These are phyloP conservation scores for Dillenia suffruticosa DNA, from an alignment of 164 flowering plant genomes.

Conservation along the genomic window DNA sequence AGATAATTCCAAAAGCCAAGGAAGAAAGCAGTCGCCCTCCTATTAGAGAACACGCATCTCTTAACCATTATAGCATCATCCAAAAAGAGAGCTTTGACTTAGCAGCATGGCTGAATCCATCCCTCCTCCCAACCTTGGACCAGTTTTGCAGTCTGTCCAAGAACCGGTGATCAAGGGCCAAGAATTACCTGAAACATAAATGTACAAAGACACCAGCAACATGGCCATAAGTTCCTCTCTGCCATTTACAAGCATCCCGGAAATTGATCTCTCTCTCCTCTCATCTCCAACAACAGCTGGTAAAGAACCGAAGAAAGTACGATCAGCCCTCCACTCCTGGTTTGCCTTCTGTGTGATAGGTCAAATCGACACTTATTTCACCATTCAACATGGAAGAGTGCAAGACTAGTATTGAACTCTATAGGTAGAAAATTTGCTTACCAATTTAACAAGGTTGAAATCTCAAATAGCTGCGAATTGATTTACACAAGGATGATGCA, in stretches of 20 bases:
- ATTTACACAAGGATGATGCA: no score
- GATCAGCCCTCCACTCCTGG: slow-evolving; percentile 39
- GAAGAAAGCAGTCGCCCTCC: no score
- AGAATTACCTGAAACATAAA: slow-evolving; percentile 23
- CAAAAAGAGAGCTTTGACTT: no score
- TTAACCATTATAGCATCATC: background rate
- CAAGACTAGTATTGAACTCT: no score
- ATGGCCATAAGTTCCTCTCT: slow-evolving; percentile 2
- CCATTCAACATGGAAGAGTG: no score
- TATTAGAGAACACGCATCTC: no score
- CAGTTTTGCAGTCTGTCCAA: slow-evolving; percentile 19
- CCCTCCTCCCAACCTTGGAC: background rate
- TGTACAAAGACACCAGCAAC: slow-evolving; percentile 14
- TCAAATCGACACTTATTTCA: background rate
- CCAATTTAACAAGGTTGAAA: no score
- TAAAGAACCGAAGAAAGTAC: slow-evolving; percentile 36
- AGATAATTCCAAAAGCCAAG: no score
- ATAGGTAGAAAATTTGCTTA: no score
- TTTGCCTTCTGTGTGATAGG: slow-evolving; percentile 27
- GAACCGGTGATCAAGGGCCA: slow-evolving; percentile 18
- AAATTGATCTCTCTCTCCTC: slow-evolving; percentile 39
- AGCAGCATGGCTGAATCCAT: slow-evolving; percentile 2
- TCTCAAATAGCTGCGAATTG: no score
- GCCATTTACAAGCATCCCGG: slow-evolving; percentile 27
- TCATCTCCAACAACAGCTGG: slow-evolving; percentile 20